phyloP scores from a whole-genome alignment of 2,329 filamentous ascomycete genomes.

The Diplodia corticola region DNA sequence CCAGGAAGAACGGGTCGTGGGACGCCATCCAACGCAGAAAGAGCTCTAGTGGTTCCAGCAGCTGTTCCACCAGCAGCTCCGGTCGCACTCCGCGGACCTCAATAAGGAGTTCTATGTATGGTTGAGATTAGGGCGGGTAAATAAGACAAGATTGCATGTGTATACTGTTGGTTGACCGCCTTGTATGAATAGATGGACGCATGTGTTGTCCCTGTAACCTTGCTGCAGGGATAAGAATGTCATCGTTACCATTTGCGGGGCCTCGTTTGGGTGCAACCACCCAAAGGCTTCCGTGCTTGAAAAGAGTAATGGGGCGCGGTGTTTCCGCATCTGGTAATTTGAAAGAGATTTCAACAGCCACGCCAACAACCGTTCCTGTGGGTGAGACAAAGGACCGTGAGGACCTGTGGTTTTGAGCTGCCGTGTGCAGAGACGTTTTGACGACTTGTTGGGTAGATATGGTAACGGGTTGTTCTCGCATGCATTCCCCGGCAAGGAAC shows the following conservation, averaged over 20 bases:
- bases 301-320: background rate
- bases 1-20: background rate
- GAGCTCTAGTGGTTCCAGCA: constrained; percentile 19
- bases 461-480: background rate
- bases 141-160: background rate
- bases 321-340: background rate
- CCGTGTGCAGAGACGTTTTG: background rate
- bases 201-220: background rate
- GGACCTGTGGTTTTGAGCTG: background rate
- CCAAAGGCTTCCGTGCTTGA: background rate
- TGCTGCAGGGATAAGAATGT: background rate
- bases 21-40: constrained; percentile 10
- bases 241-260: background rate
- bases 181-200: background rate
- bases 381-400: background rate
- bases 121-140: constrained; percentile 1
- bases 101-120: constrained; percentile 15
- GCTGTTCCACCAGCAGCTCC: constrained; percentile 21
- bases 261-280: background rate
- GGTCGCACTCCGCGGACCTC: constrained; percentile 13
- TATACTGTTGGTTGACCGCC: background rate
- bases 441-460: background rate
- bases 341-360: background rate
- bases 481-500: background rate
- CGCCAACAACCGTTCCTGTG: background rate